Conservation (phyloP, 331 rosid species). For the Telfairia occidentalis region DNA sequence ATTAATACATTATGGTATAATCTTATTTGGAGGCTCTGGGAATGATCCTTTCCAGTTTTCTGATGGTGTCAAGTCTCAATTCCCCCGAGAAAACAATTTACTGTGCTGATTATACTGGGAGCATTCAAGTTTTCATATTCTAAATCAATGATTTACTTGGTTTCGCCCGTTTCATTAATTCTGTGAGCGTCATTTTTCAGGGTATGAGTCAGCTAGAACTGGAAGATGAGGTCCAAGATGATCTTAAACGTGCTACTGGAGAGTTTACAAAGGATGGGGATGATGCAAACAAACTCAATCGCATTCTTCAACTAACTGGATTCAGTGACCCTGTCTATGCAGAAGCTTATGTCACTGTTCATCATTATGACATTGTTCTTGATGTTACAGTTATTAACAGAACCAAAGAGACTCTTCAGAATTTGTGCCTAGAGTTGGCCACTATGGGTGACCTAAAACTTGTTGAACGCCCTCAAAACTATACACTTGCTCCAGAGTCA, state of each 20-base stretch:
- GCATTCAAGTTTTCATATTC: not conserved
- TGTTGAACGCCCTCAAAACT: constrained; percentile 96
- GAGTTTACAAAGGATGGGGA: constrained; percentile 82
- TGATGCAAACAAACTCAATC: constrained; percentile 90
- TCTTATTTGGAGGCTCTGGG: not conserved
- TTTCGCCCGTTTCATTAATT: not conserved
- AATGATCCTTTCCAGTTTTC: not conserved
- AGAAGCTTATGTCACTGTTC: constrained; percentile 95
- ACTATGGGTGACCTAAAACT: constrained; percentile 99
- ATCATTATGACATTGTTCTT: constrained; percentile 92
- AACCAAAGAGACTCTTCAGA: constrained; percentile 94
- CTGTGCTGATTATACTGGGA: not conserved
- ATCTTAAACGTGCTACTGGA: constrained; percentile 99
- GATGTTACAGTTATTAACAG: constrained; percentile 96
- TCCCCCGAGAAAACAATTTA: not conserved
- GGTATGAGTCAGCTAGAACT: constrained; percentile 99
- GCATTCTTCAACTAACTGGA: constrained; percentile 98
- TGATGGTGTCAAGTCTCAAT: not conserved
- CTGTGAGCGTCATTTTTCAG: constrained; percentile 26
- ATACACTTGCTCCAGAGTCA: constrained; percentile 91
- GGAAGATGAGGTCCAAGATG: constrained; percentile 98
- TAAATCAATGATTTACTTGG: not conserved
- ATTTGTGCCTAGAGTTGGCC: constrained; percentile 94
- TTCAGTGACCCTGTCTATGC: constrained; percentile 99
- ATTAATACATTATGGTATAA: not conserved